Evolutionary conservation across 2,329 filamentous ascomycete species (phyloP), one percentile per base, ranked within the genome.

Genomic region (Orbilia ellipsospora): DNA sequence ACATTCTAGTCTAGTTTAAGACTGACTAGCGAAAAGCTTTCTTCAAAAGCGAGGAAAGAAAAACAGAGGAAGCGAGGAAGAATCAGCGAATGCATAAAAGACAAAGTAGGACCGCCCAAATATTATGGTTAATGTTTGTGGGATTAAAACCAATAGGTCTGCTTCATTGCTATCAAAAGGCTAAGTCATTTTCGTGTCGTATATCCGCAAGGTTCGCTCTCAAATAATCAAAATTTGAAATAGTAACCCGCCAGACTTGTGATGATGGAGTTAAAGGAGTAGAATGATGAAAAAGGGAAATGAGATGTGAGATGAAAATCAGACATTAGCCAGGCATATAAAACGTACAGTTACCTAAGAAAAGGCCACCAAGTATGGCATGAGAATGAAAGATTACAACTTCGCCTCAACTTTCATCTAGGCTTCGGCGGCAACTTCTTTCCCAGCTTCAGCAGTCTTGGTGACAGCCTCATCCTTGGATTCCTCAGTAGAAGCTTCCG

Each of bases 401-500:
- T 1, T 13, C 16, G 20, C n/a, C 13, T 23, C 2, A 12, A 52
- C 4, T 13, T 13, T 52, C 15, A 23, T n/a, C 57, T 42, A 75
- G 40, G 72, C 72, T 51, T 75, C 72, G 26, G 72, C 48, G 16
- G 64, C 64, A 26, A 75, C 72, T 48, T 75, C 72, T 13, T 64
- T 75, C 15, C 59, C 42, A 44, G 57, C 59, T 36, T 63, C 66
- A 12, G 57, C 51, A 48, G 50, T 31, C 18, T 31, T 44, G 40
- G 61, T 44, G 10, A 40, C 28, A 18, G 52, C 52, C 45, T 73
- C 68, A 40, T 57, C 66, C 51, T 70, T 56, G 7, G 60, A 31
- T 15, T 66, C 64, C 26, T 60, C 52, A 7, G 54, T 36, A 15
- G 66, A 50, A 20, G 26, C 31, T 36, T 55, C 60, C 4, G 51